Evolutionary conservation across 176 grass and related monocot genomes (phyloP).

Genomic region (Lolium rigidum): DNA sequence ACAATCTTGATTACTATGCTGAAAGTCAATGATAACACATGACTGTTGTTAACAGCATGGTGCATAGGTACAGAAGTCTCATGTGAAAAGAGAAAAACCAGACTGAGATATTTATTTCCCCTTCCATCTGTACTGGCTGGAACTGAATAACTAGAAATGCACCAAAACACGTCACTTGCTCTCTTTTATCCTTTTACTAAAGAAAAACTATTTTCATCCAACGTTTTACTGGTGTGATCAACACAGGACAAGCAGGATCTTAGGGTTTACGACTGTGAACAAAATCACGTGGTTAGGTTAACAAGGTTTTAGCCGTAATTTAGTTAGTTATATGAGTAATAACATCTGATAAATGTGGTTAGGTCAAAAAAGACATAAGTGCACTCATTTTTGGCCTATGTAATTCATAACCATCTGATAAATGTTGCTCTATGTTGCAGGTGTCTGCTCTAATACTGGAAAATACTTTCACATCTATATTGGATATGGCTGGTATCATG

Average conservation of each 20-base stretch:
- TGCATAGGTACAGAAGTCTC: neutral
- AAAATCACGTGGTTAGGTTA: neutral
- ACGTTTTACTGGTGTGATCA: neutral
- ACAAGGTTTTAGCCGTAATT: slow-evolving; percentile 14
- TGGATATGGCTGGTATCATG: slow-evolving; percentile 98
- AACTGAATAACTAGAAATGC: slow-evolving; percentile 3
- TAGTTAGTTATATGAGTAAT: neutral
- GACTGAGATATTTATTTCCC: neutral
- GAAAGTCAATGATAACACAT: slow-evolving; percentile 26
- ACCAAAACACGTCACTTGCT: neutral
- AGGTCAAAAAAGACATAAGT: neutral
- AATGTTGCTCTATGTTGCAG: slow-evolving; percentile 54
- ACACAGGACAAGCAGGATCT: neutral
- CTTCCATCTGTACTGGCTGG: slow-evolving; percentile 23
- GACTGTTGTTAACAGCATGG: neutral
- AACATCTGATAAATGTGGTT: slow-evolving; percentile 3
- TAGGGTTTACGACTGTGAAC: neutral
- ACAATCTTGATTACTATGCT: slow-evolving; percentile 27
- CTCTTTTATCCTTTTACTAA: slow-evolving; percentile 8
- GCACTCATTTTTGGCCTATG: slow-evolving; percentile 6
- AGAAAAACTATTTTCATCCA: slow-evolving; percentile 16
- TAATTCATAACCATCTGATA: slow-evolving; percentile 33
- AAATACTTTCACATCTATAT: slow-evolving; percentile 98
- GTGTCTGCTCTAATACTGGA: slow-evolving; percentile 89
- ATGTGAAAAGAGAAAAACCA: neutral